Evolutionary conservation across 73 alveolate species (phyloP).

Genomic region (Effrenium voratum): DNA sequence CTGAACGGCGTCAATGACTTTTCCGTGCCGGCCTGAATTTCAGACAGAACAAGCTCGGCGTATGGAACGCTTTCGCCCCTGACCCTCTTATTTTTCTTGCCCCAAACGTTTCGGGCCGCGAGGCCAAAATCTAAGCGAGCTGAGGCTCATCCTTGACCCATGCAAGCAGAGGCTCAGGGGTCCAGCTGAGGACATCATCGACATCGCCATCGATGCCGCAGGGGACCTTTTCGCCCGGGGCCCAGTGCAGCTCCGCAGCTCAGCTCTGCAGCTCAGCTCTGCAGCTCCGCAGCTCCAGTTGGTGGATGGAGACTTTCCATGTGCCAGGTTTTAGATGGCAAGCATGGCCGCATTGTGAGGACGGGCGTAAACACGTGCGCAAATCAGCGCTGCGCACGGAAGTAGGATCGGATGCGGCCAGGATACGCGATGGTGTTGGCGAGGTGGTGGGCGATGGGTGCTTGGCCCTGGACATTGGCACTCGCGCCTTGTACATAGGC

Average conservation of each 20-base stretch:
- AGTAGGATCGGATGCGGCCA: no score
- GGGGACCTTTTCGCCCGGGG: conserved; percentile 83
- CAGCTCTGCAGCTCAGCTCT: no score
- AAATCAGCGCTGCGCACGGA: background rate
- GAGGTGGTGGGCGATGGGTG: conserved; percentile 91
- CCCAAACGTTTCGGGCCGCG: no score
- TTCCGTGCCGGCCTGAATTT: background rate
- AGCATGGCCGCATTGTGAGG: conserved; percentile 90
- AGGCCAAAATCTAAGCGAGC: no score
- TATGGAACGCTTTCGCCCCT: no score
- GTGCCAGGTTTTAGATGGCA: conserved; percentile 57
- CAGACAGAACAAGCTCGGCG: background rate
- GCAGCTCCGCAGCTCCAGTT: no score
- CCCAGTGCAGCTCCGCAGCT: no score
- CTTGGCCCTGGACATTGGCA: conserved; percentile 69
- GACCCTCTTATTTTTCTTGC: no score
- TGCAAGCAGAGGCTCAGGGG: no score
- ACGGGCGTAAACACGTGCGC: background rate
- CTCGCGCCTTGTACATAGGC: conserved; percentile 94
- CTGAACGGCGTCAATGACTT: conserved; percentile 92
- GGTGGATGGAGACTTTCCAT: background rate
- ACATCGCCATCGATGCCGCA: conserved; percentile 75
- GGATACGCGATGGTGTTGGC: conserved; percentile 94
- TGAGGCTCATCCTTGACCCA: no score
- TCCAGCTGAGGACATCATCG: conserved; percentile 58